These are phyloP conservation scores for Plenodomus lindquistii DNA, from an alignment of 2,329 filamentous ascomycete species.

Conservation along the genomic window DNA sequence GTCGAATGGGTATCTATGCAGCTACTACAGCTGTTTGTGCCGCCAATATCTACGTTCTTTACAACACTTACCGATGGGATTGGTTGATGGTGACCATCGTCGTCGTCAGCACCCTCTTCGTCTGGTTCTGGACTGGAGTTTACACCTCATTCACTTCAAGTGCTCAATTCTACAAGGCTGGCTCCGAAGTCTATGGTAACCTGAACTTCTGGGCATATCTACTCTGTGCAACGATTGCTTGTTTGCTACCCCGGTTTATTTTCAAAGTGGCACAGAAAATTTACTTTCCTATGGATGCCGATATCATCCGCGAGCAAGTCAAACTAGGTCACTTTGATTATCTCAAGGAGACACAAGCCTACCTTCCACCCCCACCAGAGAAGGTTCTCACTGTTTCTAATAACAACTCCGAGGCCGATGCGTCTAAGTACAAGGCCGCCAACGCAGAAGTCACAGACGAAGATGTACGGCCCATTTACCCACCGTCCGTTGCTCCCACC, in stretches of 20 bases:
- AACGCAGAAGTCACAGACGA: slow-evolving; percentile 67
- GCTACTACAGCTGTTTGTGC: slow-evolving; percentile 81
- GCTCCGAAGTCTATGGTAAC: slow-evolving; percentile 75
- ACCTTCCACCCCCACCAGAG: slow-evolving; percentile 49
- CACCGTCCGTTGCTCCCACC: slow-evolving; percentile 81
- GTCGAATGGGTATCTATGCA: slow-evolving; percentile 84
- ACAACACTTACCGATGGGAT: slow-evolving; percentile 98
- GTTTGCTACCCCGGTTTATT: slow-evolving; percentile 83
- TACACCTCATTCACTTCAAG: slow-evolving; percentile 68
- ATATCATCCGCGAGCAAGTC: slow-evolving; percentile 94
- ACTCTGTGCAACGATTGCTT: slow-evolving; percentile 77
- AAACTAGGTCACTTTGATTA: slow-evolving; percentile 80
- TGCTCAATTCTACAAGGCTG: slow-evolving; percentile 75
- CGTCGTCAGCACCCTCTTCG: slow-evolving; percentile 76
- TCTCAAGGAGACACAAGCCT: slow-evolving; percentile 61
- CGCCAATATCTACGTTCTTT: slow-evolving; percentile 91
- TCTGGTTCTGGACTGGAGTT: slow-evolving; percentile 95
- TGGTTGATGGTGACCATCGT: slow-evolving; percentile 91
- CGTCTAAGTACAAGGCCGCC: slow-evolving; percentile 47
- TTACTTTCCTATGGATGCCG: slow-evolving; percentile 87
- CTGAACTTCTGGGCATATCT: slow-evolving; percentile 87
- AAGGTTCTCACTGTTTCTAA: slow-evolving; percentile 52
- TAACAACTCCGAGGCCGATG: slow-evolving; percentile 59
- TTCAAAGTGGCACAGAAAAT: slow-evolving; percentile 91
- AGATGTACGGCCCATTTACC: slow-evolving; percentile 90